A percentile compares a stretch with the other conserved stretches of the same genome.
These are phyloP conservation scores for Eutrema yunnanense DNA, from an alignment of 345 rosid species.

Conservation along the genomic window DNA sequence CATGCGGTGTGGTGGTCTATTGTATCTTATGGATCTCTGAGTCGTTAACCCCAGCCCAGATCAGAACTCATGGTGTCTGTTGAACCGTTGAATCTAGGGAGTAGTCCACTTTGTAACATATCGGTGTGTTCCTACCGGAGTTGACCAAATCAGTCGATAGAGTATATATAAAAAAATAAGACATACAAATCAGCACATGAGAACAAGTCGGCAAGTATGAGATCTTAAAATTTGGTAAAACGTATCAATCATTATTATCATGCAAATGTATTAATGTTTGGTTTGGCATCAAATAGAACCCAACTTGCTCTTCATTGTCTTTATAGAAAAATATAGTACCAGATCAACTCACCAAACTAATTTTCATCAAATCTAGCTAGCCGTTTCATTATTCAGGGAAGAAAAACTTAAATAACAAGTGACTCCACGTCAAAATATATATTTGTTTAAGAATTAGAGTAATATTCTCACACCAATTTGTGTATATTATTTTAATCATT, in stretches of 20 bases:
- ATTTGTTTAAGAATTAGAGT: background rate
- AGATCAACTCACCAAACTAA: conserved; percentile 25
- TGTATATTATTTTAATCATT: background rate
- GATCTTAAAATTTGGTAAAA: conserved; percentile 16
- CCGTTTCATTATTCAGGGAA: background rate
- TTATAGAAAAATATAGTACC: background rate
- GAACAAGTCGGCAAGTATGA: conserved; percentile 24
- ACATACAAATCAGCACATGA: background rate
- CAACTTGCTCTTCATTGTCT: conserved; percentile 13
- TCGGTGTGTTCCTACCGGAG: too few species aligned
- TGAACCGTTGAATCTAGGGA: too few species aligned
- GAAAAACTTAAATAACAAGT: background rate
- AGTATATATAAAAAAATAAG: too few species aligned
- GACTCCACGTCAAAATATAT: background rate
- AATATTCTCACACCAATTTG: background rate
- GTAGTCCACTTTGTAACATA: too few species aligned
- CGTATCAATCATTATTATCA: conserved; percentile 22
- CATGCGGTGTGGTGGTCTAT: too few species aligned
- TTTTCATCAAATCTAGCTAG: conserved; percentile 19
- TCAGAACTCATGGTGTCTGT: too few species aligned
- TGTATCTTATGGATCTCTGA: too few species aligned
- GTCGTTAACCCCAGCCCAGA: too few species aligned
- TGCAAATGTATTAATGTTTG: conserved; percentile 25
- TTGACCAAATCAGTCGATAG: too few species aligned
- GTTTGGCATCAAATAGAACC: conserved; percentile 17